Evolutionary conservation across 257 asterid species (phyloP), one percentile per base, ranked within the genome.

Genomic region (Solanum pennellii): DNA sequence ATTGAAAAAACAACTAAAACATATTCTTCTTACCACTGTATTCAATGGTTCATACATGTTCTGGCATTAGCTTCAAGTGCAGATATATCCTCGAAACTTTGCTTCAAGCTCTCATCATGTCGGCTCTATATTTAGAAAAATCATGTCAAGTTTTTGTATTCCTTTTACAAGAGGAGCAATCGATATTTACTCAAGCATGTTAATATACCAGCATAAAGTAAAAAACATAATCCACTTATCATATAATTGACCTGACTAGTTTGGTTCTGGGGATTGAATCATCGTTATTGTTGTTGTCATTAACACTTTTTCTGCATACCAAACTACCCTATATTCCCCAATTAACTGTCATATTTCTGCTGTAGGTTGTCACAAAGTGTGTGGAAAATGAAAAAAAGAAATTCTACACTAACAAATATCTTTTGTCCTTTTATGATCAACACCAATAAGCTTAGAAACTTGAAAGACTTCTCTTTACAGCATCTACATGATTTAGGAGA

Each of bases 31-130:
- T 39, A 92, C 98, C 92, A 92, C 92, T 6, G 90, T 83, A 87
- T 94, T 94, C 16, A 93, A 86, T 1, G 98, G 98, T 59, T 92
- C 94, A 83, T 93, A 96, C 76, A 92, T 93, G 87, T 90, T 93
- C 92, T 93, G 95, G 90, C 92, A 94, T 90, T 94, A 83, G 96
- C 98, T 93, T 94, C 98, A 88, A 94, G 94, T 31, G 94, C 96
- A 77, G 95, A 93, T 87, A 88, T 92, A 88, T 94, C 98, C 91
- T 94, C 96, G 87, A 88, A 94, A 95, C 91, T 92, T 94, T 1
- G 95, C 94, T 92, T 96, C 96, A 49, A 93, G 89, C 86, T 94
- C 98, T 94, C 96, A 88, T 94, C 95, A 74, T 94, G 96, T 87
- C 93, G 92, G 86, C 87, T 88, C 98, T 96, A 94, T 75, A 83